Percentiles rank a stretch among this genome's conserved stretches.
phyloP scores from a whole-genome alignment of 2,329 filamentous ascomycete species.

The Exophiala sp. region DNA sequence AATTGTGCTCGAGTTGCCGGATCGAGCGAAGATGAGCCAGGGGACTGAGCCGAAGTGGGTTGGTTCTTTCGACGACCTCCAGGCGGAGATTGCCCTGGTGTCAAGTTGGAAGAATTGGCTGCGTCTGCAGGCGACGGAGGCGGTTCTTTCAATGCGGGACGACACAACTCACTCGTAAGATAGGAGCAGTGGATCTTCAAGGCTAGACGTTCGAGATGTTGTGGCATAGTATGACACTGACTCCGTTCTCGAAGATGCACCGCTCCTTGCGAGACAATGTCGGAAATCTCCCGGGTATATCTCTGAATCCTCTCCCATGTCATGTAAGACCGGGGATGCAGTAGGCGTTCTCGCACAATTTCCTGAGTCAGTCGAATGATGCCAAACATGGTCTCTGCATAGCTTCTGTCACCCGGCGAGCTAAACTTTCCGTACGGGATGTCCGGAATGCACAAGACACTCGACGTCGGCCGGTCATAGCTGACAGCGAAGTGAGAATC shows the following conservation, averaged over 20 bases:
- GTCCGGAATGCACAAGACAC: conserved; percentile 48
- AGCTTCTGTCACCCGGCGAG: conserved; percentile 46
- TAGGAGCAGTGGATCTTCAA: conserved; percentile 58
- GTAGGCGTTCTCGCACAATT: conserved; percentile 54
- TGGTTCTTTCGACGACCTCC: conserved; percentile 16
- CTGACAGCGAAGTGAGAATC: conserved; percentile 59
- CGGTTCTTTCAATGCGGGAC: conserved; percentile 52
- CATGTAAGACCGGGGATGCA: conserved; percentile 49
- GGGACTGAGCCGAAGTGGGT: conserved; percentile 12
- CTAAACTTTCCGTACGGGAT: conserved; percentile 47
- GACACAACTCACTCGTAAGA: conserved; percentile 56
- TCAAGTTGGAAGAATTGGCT: conserved; percentile 29
- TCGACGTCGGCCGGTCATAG: conserved; percentile 54
- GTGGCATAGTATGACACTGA: conserved; percentile 38
- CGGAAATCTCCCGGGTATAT: conserved; percentile 52
- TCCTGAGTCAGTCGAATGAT: conserved; percentile 50
- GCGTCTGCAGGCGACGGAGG: conserved; percentile 34
- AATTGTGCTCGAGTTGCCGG: conserved; percentile 31
- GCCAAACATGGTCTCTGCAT: conserved; percentile 55
- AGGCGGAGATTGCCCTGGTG: conserved; percentile 22
- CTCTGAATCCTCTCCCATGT: conserved; percentile 50
- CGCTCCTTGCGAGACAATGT: conserved; percentile 53
- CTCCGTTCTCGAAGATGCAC: conserved; percentile 52
- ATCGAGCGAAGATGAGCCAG: conserved; percentile 14
- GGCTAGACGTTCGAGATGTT: conserved; percentile 56